Percentiles rank a stretch among this genome's conserved stretches.
phyloP scores from a whole-genome alignment of 2,329 filamentous ascomycete genomes.

The Microdochium bolleyi region DNA sequence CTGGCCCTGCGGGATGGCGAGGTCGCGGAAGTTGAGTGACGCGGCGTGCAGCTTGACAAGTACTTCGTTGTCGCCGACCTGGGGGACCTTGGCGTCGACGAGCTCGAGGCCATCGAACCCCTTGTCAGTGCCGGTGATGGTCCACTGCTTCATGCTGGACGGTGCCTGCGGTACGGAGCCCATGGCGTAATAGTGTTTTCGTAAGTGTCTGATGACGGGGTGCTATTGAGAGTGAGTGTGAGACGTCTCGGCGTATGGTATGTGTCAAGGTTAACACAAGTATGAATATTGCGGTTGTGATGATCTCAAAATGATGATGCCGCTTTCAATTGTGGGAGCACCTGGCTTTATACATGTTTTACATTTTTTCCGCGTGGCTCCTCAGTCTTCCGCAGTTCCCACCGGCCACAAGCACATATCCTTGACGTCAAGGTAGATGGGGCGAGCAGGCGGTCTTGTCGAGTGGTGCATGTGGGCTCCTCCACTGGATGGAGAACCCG shows the following conservation, averaged over 20 bases:
- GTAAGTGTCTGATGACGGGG: neutral
- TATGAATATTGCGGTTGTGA: no score
- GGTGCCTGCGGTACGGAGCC: neutral
- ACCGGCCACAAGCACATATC: neutral
- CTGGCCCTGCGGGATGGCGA: constrained; percentile 38
- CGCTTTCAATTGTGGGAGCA: no score
- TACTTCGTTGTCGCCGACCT: constrained; percentile 62
- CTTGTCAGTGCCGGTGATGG: constrained; percentile 36
- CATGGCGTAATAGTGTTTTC: no score
- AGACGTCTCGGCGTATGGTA: neutral
- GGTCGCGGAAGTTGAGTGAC: constrained; percentile 47
- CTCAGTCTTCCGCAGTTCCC: neutral
- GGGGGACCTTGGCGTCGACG: constrained; percentile 44
- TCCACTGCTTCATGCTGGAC: constrained; percentile 40
- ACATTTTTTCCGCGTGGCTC: neutral
- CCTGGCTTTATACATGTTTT: neutral
- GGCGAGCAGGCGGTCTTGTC: neutral
- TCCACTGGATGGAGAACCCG: neutral
- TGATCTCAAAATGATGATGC: no score
- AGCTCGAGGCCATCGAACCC: constrained; percentile 55
- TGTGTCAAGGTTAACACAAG: neutral
- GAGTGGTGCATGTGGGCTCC: neutral
- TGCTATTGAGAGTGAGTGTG: neutral
- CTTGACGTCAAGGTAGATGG: neutral
- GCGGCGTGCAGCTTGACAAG: constrained; percentile 55